These are phyloP conservation scores for Hemerocallis citrina DNA, from an alignment of 106 monocot genomes.

Conservation along the genomic window DNA sequence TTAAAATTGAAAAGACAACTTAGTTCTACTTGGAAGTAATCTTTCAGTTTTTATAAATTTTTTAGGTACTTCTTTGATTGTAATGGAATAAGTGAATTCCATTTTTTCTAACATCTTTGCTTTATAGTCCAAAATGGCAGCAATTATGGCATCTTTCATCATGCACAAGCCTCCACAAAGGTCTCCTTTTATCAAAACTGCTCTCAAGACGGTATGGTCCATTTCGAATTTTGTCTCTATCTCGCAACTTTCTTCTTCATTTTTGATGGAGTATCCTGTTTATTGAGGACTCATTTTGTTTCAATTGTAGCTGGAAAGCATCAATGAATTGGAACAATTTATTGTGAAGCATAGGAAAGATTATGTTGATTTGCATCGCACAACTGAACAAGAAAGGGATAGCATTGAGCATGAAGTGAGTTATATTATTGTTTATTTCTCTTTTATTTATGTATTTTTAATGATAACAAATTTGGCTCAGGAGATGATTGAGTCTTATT, in stretches of 20 bases:
- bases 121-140: constrained; percentile 68
- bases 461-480: too few relatives aligned
- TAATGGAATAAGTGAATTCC: not conserved
- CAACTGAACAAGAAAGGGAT: constrained; percentile 86
- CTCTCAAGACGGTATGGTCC: constrained; percentile 67
- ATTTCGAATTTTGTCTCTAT: not conserved
- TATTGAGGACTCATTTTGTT: not conserved
- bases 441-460: too few relatives aligned
- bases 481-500: too few relatives aligned
- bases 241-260: not conserved
- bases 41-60: too few relatives aligned
- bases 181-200: constrained; percentile 65
- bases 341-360: constrained; percentile 87
- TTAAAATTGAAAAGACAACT: too few relatives aligned
- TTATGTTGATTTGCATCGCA: constrained; percentile 81
- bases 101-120: not conserved
- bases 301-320: constrained; percentile 64
- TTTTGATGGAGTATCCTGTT: not conserved
- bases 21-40: too few relatives aligned
- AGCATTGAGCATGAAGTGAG: constrained; percentile 92
- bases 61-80: too few relatives aligned
- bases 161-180: constrained; percentile 53
- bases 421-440: not conserved
- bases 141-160: constrained; percentile 72
- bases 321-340: constrained; percentile 69